Evolutionary conservation across 2,329 filamentous ascomycete genomes (phyloP).

Genomic region (Aschersonia sp.): DNA sequence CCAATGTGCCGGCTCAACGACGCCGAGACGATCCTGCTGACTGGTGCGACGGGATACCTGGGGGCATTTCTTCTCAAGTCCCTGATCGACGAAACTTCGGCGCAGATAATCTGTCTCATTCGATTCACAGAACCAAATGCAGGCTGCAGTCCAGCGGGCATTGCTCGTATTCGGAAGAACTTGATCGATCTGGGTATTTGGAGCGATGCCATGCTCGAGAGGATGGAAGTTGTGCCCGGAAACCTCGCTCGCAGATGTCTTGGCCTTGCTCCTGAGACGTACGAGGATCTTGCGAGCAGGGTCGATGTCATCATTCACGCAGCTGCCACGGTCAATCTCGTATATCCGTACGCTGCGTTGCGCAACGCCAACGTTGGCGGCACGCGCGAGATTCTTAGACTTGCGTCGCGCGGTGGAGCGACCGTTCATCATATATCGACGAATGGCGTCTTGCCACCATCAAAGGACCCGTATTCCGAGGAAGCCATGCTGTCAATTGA

Average conservation of each 20-base stretch:
- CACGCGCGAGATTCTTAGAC: slow-evolving; percentile 58
- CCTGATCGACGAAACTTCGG: slow-evolving; percentile 51
- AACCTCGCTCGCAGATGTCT: slow-evolving; percentile 56
- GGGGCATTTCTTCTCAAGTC: slow-evolving; percentile 61
- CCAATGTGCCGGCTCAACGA: slow-evolving; percentile 45
- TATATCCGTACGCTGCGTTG: slow-evolving; percentile 68
- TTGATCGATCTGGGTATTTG: slow-evolving; percentile 66
- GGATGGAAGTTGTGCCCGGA: slow-evolving; percentile 60
- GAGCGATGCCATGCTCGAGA: slow-evolving; percentile 63
- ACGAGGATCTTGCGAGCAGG: slow-evolving; percentile 47
- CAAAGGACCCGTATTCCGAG: slow-evolving; percentile 56
- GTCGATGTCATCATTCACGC: slow-evolving; percentile 65
- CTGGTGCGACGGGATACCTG: slow-evolving; percentile 62
- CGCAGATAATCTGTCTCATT: slow-evolving; percentile 58
- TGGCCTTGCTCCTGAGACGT: slow-evolving; percentile 50
- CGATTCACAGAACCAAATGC: slow-evolving; percentile 54
- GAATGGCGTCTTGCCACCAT: slow-evolving; percentile 63
- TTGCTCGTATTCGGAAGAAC: slow-evolving; percentile 60
- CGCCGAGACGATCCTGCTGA: slow-evolving; percentile 55
- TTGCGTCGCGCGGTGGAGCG: slow-evolving; percentile 51
- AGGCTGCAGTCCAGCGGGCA: slow-evolving; percentile 48
- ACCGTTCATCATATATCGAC: slow-evolving; percentile 70
- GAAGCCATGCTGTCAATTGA: slow-evolving; percentile 51
- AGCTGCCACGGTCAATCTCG: slow-evolving; percentile 64
- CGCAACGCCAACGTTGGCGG: slow-evolving; percentile 64